phyloP scores from a whole-genome alignment of 345 rosid species.

The Fremontodendron californicum region DNA sequence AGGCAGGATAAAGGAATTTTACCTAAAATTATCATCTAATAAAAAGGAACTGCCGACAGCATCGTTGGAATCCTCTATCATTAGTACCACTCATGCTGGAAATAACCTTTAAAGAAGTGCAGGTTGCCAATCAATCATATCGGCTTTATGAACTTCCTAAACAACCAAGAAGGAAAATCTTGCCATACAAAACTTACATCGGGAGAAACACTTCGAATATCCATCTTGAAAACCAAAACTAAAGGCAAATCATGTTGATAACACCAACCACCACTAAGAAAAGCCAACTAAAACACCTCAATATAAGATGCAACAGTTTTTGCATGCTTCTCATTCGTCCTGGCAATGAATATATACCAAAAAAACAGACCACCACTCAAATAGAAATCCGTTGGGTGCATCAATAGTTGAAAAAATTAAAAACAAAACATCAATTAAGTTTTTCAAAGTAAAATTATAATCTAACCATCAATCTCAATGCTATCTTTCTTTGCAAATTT shows the following conservation, averaged over 20 bases:
- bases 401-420: constrained; percentile 42
- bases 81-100: constrained; percentile 93
- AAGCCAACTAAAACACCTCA: constrained; percentile 47
- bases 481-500: not conserved
- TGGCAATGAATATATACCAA: constrained; percentile 63
- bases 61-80: constrained; percentile 88
- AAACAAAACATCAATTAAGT: constrained; percentile 8
- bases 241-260: not conserved
- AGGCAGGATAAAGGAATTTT: constrained; percentile 17
- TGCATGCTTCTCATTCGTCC: constrained; percentile 54
- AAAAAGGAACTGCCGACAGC: too few relatives aligned
- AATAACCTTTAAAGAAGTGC: constrained; percentile 52
- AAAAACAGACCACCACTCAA: constrained; percentile 87
- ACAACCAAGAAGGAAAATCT: not conserved
- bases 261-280: not conserved
- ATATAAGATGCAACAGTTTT: constrained; percentile 54
- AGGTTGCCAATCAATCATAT: constrained; percentile 13
- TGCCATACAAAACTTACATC: constrained; percentile 41
- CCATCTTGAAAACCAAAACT: not conserved
- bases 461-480: not conserved
- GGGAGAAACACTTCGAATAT: constrained; percentile 68
- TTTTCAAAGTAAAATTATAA: not conserved
- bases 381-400: constrained; percentile 64
- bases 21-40: constrained; percentile 96
- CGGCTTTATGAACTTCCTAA: not conserved